A percentile compares a stretch with the other conserved stretches of the same genome.
These are phyloP conservation scores for Gaultheria prostrata DNA, from an alignment of 148 eudicot species.

Conservation along the genomic window DNA sequence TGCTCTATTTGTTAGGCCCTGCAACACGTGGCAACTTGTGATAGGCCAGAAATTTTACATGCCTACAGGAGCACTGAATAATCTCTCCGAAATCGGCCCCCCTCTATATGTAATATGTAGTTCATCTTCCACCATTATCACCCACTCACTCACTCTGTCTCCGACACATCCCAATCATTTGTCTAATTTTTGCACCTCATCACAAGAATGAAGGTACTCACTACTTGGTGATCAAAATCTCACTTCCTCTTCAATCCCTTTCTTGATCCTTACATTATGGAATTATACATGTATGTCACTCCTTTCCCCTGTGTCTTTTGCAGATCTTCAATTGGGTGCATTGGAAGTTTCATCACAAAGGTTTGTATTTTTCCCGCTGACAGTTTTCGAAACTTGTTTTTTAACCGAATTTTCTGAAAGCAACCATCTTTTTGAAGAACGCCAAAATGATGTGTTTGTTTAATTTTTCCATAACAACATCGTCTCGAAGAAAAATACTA, in stretches of 20 bases:
- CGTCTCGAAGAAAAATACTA: too few species aligned
- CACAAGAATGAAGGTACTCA: constrained; percentile 19
- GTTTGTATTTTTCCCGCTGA: background rate
- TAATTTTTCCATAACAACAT: too few species aligned
- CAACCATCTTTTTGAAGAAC: background rate
- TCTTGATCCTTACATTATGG: background rate
- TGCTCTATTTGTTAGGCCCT: too few species aligned
- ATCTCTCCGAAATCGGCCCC: too few species aligned
- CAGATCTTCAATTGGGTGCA: constrained; percentile 72
- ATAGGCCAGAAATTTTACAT: too few species aligned
- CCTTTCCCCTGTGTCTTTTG: background rate
- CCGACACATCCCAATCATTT: background rate
- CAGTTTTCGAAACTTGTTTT: background rate
- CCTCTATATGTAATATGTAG: too few species aligned
- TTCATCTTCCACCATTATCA: background rate
- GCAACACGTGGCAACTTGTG: too few species aligned
- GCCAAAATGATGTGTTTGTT: too few species aligned
- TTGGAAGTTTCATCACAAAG: constrained; percentile 45
- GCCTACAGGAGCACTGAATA: too few species aligned
- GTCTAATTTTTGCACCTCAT: background rate
- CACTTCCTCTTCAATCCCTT: background rate
- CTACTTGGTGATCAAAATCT: background rate
- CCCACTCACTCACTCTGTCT: background rate
- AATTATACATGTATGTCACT: background rate
- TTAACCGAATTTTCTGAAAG: background rate